Conservation (phyloP, 805 yeast species). For the Hanseniaspora nectarophila region DNA sequence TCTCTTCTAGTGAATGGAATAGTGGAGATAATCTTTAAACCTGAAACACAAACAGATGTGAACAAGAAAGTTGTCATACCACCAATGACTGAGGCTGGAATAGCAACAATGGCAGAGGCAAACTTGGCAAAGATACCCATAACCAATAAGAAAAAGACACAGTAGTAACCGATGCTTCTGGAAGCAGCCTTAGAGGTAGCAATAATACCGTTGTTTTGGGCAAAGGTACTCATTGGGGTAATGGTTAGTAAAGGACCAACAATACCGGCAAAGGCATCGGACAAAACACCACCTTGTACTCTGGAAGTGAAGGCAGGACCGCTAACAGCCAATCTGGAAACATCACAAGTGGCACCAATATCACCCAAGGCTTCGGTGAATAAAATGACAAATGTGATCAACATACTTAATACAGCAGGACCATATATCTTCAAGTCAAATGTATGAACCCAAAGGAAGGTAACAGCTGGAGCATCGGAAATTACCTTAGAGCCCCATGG, state of each 20-base stretch:
- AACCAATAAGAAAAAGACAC: conserved; percentile 63
- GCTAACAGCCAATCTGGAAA: conserved; percentile 71
- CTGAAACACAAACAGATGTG: conserved; percentile 66
- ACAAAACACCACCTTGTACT: conserved; percentile 84
- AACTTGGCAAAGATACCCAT: conserved; percentile 85
- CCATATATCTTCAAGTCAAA: conserved; percentile 67
- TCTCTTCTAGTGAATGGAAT: conserved; percentile 54
- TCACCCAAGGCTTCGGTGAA: conserved; percentile 95
- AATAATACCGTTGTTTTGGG: conserved; percentile 91
- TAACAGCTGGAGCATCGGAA: conserved; percentile 63
- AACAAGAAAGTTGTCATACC: conserved; percentile 77
- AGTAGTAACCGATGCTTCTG: conserved; percentile 70
- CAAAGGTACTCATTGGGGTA: conserved; percentile 87
- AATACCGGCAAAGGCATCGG: conserved; percentile 74
- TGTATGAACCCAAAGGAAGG: conserved; percentile 81
- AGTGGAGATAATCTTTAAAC: conserved; percentile 50
- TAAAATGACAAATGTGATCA: conserved; percentile 68
- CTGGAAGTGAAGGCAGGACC: conserved; percentile 73
- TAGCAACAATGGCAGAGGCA: conserved; percentile 78
- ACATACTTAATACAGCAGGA: conserved; percentile 73
- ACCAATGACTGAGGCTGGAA: conserved; percentile 69
- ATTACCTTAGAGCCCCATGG: conserved; percentile 36
- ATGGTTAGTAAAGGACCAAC: conserved; percentile 67
- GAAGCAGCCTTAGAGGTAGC: conserved; percentile 86
- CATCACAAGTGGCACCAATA: conserved; percentile 87